Evolutionary conservation across 106 monocot genomes (phyloP).

Genomic region (Acorus gramineus): DNA sequence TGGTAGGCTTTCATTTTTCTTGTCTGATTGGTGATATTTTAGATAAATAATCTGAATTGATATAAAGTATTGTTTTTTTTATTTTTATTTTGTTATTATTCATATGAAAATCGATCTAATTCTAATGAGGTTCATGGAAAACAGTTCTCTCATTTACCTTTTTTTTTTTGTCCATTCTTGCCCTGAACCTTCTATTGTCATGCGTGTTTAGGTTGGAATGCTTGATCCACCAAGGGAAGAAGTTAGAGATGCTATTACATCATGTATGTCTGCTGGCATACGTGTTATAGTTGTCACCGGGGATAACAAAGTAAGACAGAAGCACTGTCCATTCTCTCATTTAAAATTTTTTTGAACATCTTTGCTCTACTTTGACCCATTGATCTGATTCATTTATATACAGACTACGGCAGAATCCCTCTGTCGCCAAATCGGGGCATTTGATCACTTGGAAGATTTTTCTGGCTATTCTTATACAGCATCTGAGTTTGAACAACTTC

Average conservation of each 20-base stretch:
- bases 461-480: slow-evolving; percentile 90
- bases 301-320: slow-evolving; percentile 75
- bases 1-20: slow-evolving; percentile 37
- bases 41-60: too few species aligned
- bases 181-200: background rate
- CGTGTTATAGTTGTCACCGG: slow-evolving; percentile 99
- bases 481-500: slow-evolving; percentile 93
- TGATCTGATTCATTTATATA: slow-evolving; percentile 2
- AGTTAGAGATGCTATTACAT: slow-evolving; percentile 84
- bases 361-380: slow-evolving; percentile 3
- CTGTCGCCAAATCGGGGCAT: slow-evolving; percentile 92
- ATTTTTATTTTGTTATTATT: background rate
- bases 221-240: slow-evolving; percentile 97
- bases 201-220: slow-evolving; percentile 79
- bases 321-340: background rate
- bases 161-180: slow-evolving; percentile 1
- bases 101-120: background rate
- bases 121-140: background rate
- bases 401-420: slow-evolving; percentile 97
- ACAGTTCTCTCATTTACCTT: too few species aligned
- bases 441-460: slow-evolving; percentile 80
- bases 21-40: background rate
- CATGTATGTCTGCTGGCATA: slow-evolving; percentile 95
- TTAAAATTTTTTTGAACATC: background rate
- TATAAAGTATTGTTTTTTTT: background rate